Conservation (phyloP, 129 eudicot genomes). For the Glebionis coronaria region DNA sequence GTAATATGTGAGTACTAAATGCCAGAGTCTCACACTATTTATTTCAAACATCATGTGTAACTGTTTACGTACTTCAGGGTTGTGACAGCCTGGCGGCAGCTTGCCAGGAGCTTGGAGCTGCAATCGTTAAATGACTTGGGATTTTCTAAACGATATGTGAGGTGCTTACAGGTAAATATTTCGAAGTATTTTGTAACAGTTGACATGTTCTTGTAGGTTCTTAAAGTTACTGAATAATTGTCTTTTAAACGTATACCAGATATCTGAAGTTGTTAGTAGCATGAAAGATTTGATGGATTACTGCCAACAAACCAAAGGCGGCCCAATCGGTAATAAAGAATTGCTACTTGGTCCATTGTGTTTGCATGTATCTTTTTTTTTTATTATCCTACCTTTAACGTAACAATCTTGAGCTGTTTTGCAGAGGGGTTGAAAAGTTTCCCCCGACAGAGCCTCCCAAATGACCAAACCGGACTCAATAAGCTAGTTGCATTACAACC, state of each 20-base stretch:
- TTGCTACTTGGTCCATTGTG: neutral
- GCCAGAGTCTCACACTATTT: no score
- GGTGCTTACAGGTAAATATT: slow-evolving; percentile 73
- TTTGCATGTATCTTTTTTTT: neutral
- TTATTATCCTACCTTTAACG: neutral
- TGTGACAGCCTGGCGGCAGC: slow-evolving; percentile 84
- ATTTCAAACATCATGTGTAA: neutral
- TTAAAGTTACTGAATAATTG: neutral
- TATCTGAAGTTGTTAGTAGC: slow-evolving; percentile 91
- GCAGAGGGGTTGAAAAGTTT: slow-evolving; percentile 77
- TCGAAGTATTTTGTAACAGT: neutral
- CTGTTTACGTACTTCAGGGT: slow-evolving; percentile 52
- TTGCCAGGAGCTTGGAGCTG: slow-evolving; percentile 84
- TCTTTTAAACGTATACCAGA: slow-evolving; percentile 41
- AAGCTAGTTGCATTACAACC: slow-evolving; percentile 61
- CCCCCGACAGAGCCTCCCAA: slow-evolving; percentile 59
- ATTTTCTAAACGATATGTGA: slow-evolving; percentile 83
- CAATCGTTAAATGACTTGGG: slow-evolving; percentile 91
- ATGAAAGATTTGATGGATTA: slow-evolving; percentile 95
- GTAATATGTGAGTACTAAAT: slow-evolving; percentile 60
- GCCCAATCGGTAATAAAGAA: slow-evolving; percentile 72
- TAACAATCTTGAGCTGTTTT: neutral
- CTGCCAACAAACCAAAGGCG: slow-evolving; percentile 67
- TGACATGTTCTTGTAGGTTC: slow-evolving; percentile 13
- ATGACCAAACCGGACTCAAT: slow-evolving; percentile 42